Base-by-base conservation (phyloP, 352 stramenopile species). In the Achlya hypogyna region DNA sequence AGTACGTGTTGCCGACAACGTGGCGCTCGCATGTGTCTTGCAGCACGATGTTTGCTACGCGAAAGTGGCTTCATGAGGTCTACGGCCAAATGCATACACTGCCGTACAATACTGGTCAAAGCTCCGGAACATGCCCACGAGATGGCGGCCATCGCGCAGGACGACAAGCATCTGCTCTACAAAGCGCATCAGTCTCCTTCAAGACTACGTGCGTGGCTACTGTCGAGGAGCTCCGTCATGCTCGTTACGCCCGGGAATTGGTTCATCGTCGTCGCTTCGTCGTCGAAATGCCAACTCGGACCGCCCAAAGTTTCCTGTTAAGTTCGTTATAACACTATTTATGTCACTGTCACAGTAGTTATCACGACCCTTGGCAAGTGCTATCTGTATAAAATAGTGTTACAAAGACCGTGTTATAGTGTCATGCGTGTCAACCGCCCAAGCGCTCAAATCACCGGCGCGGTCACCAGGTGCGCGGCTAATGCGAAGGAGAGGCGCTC, bases 41-140 rank as follows among this genome's bases (percentile, higher is more conserved):
- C 25, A 99, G 74, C 54, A 99, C 95, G 71, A 98, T 96, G 74
- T 99, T 99, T 27, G 87, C 86, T 94, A 66, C 16, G 38, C 40
- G 63, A 40, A 18, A 25, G 22, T n/a, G 40, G 27, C 38, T 56
- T 23, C 12, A 42, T 42, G 22, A 52, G 25, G 8, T 28, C 16
- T 9, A 22, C n/a, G 27, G 9, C 56, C 42, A 65, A 2, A 6
- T 31, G 5, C n/a, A 51, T 34, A 6, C 12, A 16, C 5, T 9
- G 1, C 78, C 82, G 62, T 75, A 94, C 86, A 94, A 67, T 81
- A 93, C 62, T 93, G 84, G 64, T 95, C 84, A 54, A 95, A 93
- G 69, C 84, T 93, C n/a, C 84, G 84, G 23, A 93, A 72, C 51
- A 84, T 93, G 54, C 95, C 93, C 45, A 98, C 84, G 52, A 99